Conservation (phyloP, 116 monocot species). For the Dioscorea cayenensis region DNA sequence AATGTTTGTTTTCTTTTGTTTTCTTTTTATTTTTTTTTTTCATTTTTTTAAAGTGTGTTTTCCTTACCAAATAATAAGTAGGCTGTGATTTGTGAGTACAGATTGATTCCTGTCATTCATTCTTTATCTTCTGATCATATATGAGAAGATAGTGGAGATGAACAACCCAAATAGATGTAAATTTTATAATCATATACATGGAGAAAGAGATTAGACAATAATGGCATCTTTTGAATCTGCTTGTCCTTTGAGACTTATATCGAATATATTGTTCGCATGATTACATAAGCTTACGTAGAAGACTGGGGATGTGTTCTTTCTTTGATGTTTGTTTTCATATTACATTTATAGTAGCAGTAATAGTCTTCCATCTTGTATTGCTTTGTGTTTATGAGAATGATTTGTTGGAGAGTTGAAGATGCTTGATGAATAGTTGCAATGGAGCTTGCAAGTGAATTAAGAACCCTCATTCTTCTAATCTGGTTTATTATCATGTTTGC, state of each 20-base stretch:
- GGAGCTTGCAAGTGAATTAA: constrained; percentile 1
- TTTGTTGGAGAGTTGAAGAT: constrained; percentile 1
- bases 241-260: constrained; percentile 8
- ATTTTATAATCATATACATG: background rate
- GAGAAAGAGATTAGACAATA: constrained; percentile 4
- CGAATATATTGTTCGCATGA: constrained; percentile 18
- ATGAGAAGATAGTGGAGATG: background rate
- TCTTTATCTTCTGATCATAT: background rate
- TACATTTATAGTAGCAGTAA: background rate
- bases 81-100: background rate
- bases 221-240: constrained; percentile 8
- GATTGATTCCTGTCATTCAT: background rate
- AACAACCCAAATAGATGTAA: background rate
- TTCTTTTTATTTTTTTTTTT: too few relatives aligned
- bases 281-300: constrained; percentile 4
- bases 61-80: background rate
- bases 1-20: too few relatives aligned
- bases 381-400: background rate
- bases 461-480: background rate
- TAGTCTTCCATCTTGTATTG: constrained; percentile 1
- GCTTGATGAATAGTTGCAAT: background rate
- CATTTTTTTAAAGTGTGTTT: too few relatives aligned
- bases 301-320: constrained; percentile 10
- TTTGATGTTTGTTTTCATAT: constrained; percentile 4
- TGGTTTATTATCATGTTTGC: background rate